Evolutionary conservation across 768 basidiomycete genomes (phyloP), one percentile per base, ranked within the genome.

Genomic region (Leccinum disarticulatum): DNA sequence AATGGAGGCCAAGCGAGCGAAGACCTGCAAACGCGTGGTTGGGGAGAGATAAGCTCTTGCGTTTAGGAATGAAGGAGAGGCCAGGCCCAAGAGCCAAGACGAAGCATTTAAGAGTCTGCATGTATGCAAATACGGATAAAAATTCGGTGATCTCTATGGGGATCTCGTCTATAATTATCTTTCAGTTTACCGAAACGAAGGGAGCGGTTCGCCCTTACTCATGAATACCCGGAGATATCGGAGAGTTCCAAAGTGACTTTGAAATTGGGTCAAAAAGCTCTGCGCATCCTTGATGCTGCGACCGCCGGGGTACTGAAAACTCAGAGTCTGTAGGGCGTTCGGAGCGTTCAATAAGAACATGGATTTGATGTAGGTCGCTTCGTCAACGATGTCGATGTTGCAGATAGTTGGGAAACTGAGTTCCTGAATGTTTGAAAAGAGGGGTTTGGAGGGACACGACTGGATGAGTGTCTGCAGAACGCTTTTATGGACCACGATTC

Each of bases 351-450:
- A 28, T 47, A 55, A 25, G 43, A 60, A 61, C 22, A 69, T 19
- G 31, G 55, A 59, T 50, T 58, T 60, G 2, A 55, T 55, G 48
- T 68, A 68, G 0, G 58, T 60, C 17, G 59, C 35, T 11, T 47
- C 52, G 19, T 66, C 59, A 7, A 60, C 52, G 55, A 67, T 55
- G 35, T 56, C 31, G 15, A 68, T 63, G 58, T 66, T 69, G 38
- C 65, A 70, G 5, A 70, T 57, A 2, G 57, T 55, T 1, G 57
- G 17, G 11, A 59, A 60, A 5, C 36, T 43, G 31, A 68, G 68
- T 46, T 68, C 68, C 60, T 69, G 65, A 2, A 69, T 65, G 46
- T 67, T 69, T 17, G 62, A 65, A 25, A 68, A 61, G 13, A 67
- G 19, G 13, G 68, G 64, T 28, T 58, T 58, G 52, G 60, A 61